Evolutionary conservation across 345 rosid species (phyloP), one percentile per base, ranked within the genome.

Genomic region (Pistacia vera): DNA sequence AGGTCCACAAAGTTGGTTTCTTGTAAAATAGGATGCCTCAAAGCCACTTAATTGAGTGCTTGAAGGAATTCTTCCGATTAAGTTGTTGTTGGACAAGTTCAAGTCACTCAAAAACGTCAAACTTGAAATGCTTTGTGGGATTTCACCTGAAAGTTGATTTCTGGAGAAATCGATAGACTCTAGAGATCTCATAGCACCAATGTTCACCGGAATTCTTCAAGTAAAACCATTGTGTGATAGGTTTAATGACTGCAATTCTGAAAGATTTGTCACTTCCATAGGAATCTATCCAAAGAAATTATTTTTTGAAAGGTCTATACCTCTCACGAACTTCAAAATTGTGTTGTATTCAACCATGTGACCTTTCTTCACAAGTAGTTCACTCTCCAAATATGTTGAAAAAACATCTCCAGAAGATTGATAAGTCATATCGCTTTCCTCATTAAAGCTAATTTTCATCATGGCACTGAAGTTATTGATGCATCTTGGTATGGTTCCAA

Each of bases 111-210:
- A 62, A 16, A 63, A 63, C 4, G 66, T 63, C 8, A 63, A 5
- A 38, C 30, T 63, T 13, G 66, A 12, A 13, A 63, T 35, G n/a
- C 46, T 63, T 14, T 4, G 4, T 4, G 80, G 77, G 49, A 80
- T 80, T 70, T 75, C 70, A 16, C 77, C 79, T 9, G 11, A 12
- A 4, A 80, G 72, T 20, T 57, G 68, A 36, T 78, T 78, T 3
- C 5, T 2, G 11, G 78, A 79, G 41, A 41, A 41, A 41, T 41
- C 46, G 6, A 41, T 41, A 7, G 9, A 41, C 9, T 41, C 9
- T 7, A 41, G 8, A 5, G 46, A 41, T 41, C 9, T 41, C 46
- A 41, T 8, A 7, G 8, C 9, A 41, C 46, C 46, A 41, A 41
- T 41, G 6, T 41, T 41, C 46, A 73, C 14, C 63, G 66, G 66